Base-by-base conservation (phyloP, 176 grass and related monocot genomes). In the Oryza australiensis region DNA sequence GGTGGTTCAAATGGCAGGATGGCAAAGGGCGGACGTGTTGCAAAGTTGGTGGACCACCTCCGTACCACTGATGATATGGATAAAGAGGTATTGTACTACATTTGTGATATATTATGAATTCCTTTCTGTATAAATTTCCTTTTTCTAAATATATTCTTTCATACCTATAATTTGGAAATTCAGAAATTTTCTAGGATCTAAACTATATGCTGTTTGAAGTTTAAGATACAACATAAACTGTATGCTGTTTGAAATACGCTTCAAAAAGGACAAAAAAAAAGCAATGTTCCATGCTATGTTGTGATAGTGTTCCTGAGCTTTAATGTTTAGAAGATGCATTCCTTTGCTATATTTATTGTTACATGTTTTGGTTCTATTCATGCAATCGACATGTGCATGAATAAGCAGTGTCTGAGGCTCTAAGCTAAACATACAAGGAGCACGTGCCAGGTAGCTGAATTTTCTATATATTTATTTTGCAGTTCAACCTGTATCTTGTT, bases 31-130 rank as follows among this genome's bases (percentile, higher is more conserved):
- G 87, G 82, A 12, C 92, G 89, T 3, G 68, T 94, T 74, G 57
- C 81, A 46, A 94, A 89, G 63, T 94, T 94, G 74, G 87, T 85
- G 41, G 92, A 94, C 48, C 86, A 89, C 59, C 73, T 94, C 18
- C 87, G 78, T 66, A 80, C 64, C 80, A 65, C 83, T 63, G 89
- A 91, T 80, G 87, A 87, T 80, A 80, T 80, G 80, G 87, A 91
- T 77, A 76, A 84, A 42, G 84, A 94, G 92, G 92, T 94, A 91
- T 46, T 80, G 26, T 72, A 74, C 4, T 26, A 48, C 70, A 63
- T 53, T 7, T 38, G 49, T 42, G 12, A 66, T 75, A 57, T 18
- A 60, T 70, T 15, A 64, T 46, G 30, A 10, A 8, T 38, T 66
- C 38, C 15, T 30, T 83, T 74, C 69, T 71, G 32, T 73, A 79